These are phyloP conservation scores for Schwanniomyces occidentalis DNA, from an alignment of 805 yeast species.

Conservation along the genomic window DNA sequence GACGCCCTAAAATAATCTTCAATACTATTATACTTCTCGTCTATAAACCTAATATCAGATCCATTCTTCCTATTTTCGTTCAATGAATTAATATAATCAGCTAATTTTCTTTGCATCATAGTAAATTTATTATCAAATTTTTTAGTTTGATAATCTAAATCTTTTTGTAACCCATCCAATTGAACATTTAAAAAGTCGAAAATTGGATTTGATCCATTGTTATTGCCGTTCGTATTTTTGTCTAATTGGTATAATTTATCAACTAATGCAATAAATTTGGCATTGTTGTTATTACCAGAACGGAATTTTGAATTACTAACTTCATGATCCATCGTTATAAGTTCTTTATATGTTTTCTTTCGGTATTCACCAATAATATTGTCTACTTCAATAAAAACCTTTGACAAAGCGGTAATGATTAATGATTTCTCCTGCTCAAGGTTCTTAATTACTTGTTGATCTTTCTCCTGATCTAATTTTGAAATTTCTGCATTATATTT, in stretches of 20 bases:
- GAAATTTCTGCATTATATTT: slow-evolving; percentile 11
- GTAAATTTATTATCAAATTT: slow-evolving; percentile 38
- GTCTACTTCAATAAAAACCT: slow-evolving; percentile 33
- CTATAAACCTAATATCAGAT: slow-evolving; percentile 36
- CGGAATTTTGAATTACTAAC: slow-evolving; percentile 13
- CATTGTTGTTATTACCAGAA: slow-evolving; percentile 14
- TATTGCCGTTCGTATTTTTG: slow-evolving; percentile 18
- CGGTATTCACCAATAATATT: slow-evolving; percentile 35
- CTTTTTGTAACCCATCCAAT: slow-evolving; percentile 28
- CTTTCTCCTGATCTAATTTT: slow-evolving; percentile 12
- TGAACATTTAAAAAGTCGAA: slow-evolving; percentile 36
- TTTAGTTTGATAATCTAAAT: slow-evolving; percentile 33
- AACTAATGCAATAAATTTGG: slow-evolving; percentile 38
- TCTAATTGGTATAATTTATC: slow-evolving; percentile 38
- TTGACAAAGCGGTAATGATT: slow-evolving; percentile 28
- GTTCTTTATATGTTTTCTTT: slow-evolving; percentile 34
- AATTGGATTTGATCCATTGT: slow-evolving; percentile 28
- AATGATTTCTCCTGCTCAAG: slow-evolving; percentile 25
- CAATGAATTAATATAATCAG: slow-evolving; percentile 35
- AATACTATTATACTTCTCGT: slow-evolving; percentile 37
- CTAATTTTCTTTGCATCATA: slow-evolving; percentile 37
- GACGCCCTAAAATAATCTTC: slow-evolving; percentile 37
- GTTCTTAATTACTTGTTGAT: slow-evolving; percentile 11
- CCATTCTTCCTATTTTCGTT: slow-evolving; percentile 32
- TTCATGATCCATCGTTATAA: slow-evolving; percentile 40